Evolutionary conservation across 148 eudicot genomes (phyloP).

Genomic region (Polygonum aviculare): DNA sequence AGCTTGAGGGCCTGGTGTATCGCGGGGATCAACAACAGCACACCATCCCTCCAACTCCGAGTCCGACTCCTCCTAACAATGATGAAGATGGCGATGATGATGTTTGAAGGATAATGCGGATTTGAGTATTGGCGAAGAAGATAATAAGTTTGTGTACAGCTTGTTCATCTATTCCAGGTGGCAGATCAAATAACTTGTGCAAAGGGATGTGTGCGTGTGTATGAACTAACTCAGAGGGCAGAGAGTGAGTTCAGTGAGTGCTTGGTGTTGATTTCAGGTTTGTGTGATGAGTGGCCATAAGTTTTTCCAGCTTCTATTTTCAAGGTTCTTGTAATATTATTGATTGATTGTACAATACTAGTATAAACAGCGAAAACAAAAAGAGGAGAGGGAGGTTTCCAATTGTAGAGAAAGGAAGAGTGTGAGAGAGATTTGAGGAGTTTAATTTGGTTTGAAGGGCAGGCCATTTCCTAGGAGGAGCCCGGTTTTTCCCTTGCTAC

Average conservation of each 20-base stretch:
- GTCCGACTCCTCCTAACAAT: not conserved
- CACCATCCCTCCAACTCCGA: not conserved
- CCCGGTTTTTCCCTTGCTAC: constrained; percentile 7
- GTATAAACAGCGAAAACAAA: not conserved
- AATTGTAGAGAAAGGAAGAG: not conserved
- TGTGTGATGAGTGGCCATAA: constrained; percentile 9
- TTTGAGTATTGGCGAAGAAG: not conserved
- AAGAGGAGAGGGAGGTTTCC: not conserved
- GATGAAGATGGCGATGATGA: not conserved
- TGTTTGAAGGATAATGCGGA: not conserved
- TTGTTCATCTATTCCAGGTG: not conserved
- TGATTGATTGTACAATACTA: not conserved
- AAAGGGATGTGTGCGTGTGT: not conserved
- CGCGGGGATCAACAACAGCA: not conserved
- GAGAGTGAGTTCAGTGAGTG: not conserved
- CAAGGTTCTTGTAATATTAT: not conserved
- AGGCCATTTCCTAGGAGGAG: not conserved
- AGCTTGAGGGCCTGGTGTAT: not conserved
- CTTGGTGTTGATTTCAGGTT: not conserved
- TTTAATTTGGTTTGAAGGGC: not conserved
- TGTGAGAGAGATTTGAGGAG: not conserved
- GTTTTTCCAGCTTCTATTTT: not conserved
- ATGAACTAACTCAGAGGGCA: not conserved
- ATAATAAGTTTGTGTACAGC: constrained; percentile 4
- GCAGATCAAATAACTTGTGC: not conserved